Evolutionary conservation across 257 asterid species (phyloP).

Genomic region (Verbascum thapsus): DNA sequence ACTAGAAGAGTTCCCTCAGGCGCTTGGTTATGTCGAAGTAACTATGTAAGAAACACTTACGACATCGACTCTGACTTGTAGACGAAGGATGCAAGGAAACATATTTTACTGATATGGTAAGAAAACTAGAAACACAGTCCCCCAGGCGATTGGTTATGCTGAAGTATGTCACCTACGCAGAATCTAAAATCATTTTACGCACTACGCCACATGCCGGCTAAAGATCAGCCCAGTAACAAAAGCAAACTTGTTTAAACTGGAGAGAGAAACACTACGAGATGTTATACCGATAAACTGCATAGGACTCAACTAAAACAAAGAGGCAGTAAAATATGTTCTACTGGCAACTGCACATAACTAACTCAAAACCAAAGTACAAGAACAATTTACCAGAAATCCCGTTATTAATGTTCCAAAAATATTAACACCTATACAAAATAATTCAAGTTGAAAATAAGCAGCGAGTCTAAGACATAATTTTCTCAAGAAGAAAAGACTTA

Average conservation of each 20-base stretch:
- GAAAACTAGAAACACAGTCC: no score
- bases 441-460: not conserved
- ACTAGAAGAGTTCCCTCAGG: not conserved
- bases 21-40: not conserved
- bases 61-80: no score
- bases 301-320: no score
- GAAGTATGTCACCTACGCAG: not conserved
- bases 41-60: no score
- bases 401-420: conserved; percentile 3
- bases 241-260: not conserved
- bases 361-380: not conserved
- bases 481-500: conserved; percentile 32
- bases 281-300: not conserved
- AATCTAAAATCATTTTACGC: not conserved
- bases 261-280: not conserved
- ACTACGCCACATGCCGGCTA: not conserved
- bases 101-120: no score
- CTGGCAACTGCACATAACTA: no score
- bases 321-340: no score
- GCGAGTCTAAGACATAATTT: no score
- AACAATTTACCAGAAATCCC: not conserved
- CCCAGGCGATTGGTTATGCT: no score
- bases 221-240: not conserved
- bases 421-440: not conserved
- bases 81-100: no score